Evolutionary conservation across 345 rosid species (phyloP), one percentile per base, ranked within the genome.

Genomic region (Corchorus capsularis): DNA sequence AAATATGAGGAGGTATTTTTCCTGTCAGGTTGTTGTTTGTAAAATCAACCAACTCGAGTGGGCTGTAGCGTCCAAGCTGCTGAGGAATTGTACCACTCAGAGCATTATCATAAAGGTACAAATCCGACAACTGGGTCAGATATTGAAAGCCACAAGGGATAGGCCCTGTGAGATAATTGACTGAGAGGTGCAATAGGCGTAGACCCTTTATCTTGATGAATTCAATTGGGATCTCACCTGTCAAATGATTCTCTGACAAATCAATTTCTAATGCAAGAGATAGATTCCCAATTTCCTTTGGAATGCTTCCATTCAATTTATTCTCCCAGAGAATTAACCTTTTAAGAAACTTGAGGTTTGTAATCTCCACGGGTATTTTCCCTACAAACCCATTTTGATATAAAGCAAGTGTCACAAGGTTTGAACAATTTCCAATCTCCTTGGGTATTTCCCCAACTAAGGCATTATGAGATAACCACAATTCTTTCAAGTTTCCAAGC

Each of bases 101-200:
- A 6, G 86, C 82, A 70, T 95, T 93, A 75, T 87, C 88, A 75
- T 89, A 93, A 74, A 95, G 93, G 96, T 93, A 98, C 79, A 95
- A 81, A 86, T 87, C 92, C 61, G 79, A 56, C 89, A 95, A 78
- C 35, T 87, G 80, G 60, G 91, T 89, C 82, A 93, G 83, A 75
- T 89, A 85, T 76, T 93, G 92, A 46, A 95, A 87, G 70, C 91
- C 89, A 4, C 63, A 75, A 11, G 99, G 99, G 54, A 95, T 86
- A 27, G 89, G 84, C 79, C 99, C 98, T 9, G 87, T 84, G 54
- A 95, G 85, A 27, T 79, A 75, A 79, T 95, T 95, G 52, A 89
- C 91, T 63, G 99, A 93, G 63, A 95, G 83, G 81, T 89, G 80
- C 70, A 95, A 83, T 55, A 93, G 79, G 37, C 43, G 80, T 71